A percentile compares a stretch with the other conserved stretches of the same genome.
phyloP scores from a whole-genome alignment of 257 asterid species.

The Scutellaria barbata region DNA sequence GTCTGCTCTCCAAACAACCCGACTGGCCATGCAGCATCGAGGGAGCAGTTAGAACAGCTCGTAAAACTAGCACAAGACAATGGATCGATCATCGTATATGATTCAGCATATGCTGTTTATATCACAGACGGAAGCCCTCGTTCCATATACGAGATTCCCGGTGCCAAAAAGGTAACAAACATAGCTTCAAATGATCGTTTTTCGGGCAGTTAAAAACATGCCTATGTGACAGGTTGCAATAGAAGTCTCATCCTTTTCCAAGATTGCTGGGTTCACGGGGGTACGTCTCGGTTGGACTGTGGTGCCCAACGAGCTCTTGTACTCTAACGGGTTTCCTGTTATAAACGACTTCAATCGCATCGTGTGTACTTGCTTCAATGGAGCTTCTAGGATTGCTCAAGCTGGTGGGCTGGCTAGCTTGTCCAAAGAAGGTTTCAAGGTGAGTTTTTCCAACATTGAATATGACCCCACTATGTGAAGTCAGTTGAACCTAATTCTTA shows the following conservation, averaged over 20 bases:
- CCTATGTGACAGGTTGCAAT: conserved; percentile 68
- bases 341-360: conserved; percentile 75
- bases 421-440: conserved; percentile 71
- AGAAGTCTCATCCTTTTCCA: conserved; percentile 89
- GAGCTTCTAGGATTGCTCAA: conserved; percentile 88
- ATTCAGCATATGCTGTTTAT: conserved; percentile 74
- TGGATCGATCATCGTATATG: conserved; percentile 80
- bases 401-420: conserved; percentile 89
- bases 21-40: conserved; percentile 80
- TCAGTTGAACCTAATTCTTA: neutral
- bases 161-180: conserved; percentile 64
- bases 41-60: conserved; percentile 62
- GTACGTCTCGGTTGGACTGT: conserved; percentile 95
- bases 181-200: neutral
- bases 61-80: conserved; percentile 68
- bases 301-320: conserved; percentile 80
- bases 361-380: conserved; percentile 78
- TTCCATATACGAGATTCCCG: conserved; percentile 81
- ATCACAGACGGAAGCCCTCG: conserved; percentile 73
- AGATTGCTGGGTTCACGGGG: conserved; percentile 93
- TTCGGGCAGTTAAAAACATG: neutral
- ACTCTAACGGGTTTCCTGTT: conserved; percentile 78
- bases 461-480: neutral
- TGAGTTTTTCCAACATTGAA: conserved; percentile 24
- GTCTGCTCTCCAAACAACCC: conserved; percentile 93